Base-by-base conservation (phyloP, 2,329 filamentous ascomycete species). In the Bertia moriformis region DNA sequence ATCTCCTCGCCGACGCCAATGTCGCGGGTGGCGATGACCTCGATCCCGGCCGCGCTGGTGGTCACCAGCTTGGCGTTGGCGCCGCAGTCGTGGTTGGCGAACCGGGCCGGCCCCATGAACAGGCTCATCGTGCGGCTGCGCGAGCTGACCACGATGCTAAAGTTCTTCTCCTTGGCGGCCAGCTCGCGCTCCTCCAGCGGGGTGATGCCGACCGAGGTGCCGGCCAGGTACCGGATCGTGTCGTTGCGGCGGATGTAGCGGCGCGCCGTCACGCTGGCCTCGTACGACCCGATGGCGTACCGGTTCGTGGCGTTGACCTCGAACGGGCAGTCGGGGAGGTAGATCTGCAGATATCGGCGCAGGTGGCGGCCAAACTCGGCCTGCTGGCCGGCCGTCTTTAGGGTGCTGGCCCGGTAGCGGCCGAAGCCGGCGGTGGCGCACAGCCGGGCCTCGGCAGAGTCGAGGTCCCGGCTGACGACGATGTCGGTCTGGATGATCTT, bases 21-120 rank as follows among this genome's bases (percentile, higher is more conserved):
- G 42, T 88, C 71, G 46, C 78, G 76, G 22, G 78, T 75, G 2
- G 91, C 86, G 38, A 93, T 75, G 41, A 98, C 88, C 52, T 93
- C 83, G 63, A 98, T 95, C 24, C 86, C 86, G 42, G 88, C 78
- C 41, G 80, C 75, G 36, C 87, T 85, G 24, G 77, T 82, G 24
- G 86, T 95, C 48, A 84, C 80, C 35, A 98, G 71, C 52, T 79
- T 75, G 5, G 88, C 88, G 62, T 96, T 98, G 20, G 91, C 86
- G 48, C 83, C 73, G 61, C 91, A 98, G 57, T 98, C 91, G 59
- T 98, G 91, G 54, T 98, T 98, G 18, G 91, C 87, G 56, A 98
- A 96, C 38, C 91, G 78, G 22, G 91, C 91, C 4, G 91, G 93
- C 0, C 91, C 91, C 54, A 98, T 78, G 54, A 98, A 96, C 32